A percentile compares a stretch with the other conserved stretches of the same genome.
Evolutionary conservation across 805 yeast species (phyloP).

Genomic region (Clavispora asparagi): DNA sequence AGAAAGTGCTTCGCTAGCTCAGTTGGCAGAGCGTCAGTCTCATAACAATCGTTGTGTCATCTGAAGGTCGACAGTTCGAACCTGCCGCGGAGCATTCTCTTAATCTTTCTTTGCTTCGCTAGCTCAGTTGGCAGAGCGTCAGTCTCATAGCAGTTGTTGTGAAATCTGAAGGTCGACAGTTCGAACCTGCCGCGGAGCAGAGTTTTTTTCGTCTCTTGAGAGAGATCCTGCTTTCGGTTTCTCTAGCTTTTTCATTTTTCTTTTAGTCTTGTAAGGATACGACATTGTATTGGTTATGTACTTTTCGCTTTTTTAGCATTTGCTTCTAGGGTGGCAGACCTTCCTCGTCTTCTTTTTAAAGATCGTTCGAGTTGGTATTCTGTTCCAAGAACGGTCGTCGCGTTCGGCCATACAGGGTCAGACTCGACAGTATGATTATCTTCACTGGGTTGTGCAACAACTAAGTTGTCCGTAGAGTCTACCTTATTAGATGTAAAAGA

Average conservation of each 20-base stretch:
- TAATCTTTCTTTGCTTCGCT: slow-evolving; percentile 8
- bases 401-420: background rate
- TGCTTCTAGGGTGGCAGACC: background rate
- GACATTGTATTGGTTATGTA: background rate
- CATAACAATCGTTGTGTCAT: slow-evolving; percentile 19
- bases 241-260: too few species aligned
- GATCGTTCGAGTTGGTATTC: background rate
- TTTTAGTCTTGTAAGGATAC: too few species aligned
- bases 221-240: too few species aligned
- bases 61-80: slow-evolving; percentile 46
- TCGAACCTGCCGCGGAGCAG: slow-evolving; percentile 45
- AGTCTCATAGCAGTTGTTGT: slow-evolving; percentile 11
- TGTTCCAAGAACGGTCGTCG: background rate
- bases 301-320: background rate
- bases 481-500: too few species aligned
- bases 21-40: slow-evolving; percentile 6
- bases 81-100: slow-evolving; percentile 40
- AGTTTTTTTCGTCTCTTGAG: slow-evolving; percentile 7
- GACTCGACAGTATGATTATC: background rate
- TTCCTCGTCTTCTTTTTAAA: background rate
- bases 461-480: too few species aligned
- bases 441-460: background rate
- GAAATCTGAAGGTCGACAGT: slow-evolving; percentile 44
- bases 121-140: slow-evolving; percentile 6
- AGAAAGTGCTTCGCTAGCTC: slow-evolving; percentile 17